Evolutionary conservation across 108 stramenopile genomes (phyloP).

Genomic region (Nannochloropsis granulata): DNA sequence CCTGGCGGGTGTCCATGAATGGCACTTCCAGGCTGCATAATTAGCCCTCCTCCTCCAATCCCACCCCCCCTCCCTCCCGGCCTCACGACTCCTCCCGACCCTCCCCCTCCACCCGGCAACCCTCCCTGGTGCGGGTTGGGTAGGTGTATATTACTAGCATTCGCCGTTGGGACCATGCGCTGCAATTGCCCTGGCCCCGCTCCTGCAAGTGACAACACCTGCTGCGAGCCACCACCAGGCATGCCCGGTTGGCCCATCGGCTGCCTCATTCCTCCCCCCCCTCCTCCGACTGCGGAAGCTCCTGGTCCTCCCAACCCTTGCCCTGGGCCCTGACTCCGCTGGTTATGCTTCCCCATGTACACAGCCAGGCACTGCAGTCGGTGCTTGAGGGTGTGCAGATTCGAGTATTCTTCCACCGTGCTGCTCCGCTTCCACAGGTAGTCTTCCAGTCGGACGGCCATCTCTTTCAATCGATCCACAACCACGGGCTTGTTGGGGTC

Average conservation of each 20-base stretch:
- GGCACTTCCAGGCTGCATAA: neutral
- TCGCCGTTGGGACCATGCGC: neutral
- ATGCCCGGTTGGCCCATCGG: conserved; percentile 41
- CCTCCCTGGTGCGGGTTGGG: neutral
- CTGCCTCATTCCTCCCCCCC: conserved; percentile 71
- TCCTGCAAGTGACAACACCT: conserved; percentile 7
- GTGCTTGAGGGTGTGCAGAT: conserved; percentile 69
- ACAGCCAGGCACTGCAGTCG: conserved; percentile 79
- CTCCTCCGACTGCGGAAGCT: neutral
- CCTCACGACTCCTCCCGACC: neutral
- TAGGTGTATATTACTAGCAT: neutral
- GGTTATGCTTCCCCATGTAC: neutral
- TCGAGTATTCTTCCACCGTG: conserved; percentile 75
- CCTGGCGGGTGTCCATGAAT: neutral
- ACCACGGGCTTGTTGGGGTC: conserved; percentile 87
- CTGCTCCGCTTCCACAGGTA: conserved; percentile 71
- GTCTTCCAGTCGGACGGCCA: conserved; percentile 88
- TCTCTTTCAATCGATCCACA: conserved; percentile 72
- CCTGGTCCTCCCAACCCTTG: neutral
- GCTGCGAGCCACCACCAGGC: neutral
- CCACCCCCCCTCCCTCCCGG: neutral
- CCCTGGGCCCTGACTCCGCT: neutral
- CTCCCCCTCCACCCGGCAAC: neutral
- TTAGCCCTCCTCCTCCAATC: neutral
- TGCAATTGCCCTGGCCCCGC: neutral